Conservation (phyloP, 352 stramenopile genomes). For the Globisporangium recalcitrans region DNA sequence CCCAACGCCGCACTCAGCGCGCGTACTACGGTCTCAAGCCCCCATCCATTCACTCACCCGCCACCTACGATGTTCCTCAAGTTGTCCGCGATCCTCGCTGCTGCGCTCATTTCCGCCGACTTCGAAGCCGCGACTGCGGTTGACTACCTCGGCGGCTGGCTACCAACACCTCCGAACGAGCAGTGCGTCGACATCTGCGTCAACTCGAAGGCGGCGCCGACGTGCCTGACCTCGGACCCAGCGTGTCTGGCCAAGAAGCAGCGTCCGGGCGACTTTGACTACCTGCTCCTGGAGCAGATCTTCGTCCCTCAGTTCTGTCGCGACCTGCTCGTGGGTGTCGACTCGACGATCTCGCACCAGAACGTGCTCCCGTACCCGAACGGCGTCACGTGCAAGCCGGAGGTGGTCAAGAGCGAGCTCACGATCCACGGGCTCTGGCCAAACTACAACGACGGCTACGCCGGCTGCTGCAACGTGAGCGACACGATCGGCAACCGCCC, state of each 20-base stretch:
- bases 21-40: neutral
- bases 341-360: constrained; percentile 71
- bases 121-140: constrained; percentile 17
- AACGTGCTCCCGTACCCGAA: constrained; percentile 58
- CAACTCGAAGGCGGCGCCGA: constrained; percentile 42
- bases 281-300: constrained; percentile 68
- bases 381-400: constrained; percentile 34
- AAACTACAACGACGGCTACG: constrained; percentile 66
- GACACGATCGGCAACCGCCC: constrained; percentile 45
- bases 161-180: constrained; percentile 28
- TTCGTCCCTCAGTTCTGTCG: constrained; percentile 76
- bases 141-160: constrained; percentile 59
- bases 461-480: constrained; percentile 56
- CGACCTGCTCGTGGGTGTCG: constrained; percentile 55
- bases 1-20: neutral
- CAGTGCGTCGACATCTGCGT: constrained; percentile 73
- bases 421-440: constrained; percentile 72
- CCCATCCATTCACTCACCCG: too few species aligned
- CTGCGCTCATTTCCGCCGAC: constrained; percentile 6
- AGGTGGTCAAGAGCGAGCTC: constrained; percentile 42
- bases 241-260: constrained; percentile 53
- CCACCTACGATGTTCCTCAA: constrained; percentile 18
- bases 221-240: constrained; percentile 45
- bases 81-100: constrained; percentile 7
- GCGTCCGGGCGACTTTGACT: constrained; percentile 63